Evolutionary conservation across 768 basidiomycete species (phyloP), one percentile per base, ranked within the genome.

Genomic region (Suillus spraguei): DNA sequence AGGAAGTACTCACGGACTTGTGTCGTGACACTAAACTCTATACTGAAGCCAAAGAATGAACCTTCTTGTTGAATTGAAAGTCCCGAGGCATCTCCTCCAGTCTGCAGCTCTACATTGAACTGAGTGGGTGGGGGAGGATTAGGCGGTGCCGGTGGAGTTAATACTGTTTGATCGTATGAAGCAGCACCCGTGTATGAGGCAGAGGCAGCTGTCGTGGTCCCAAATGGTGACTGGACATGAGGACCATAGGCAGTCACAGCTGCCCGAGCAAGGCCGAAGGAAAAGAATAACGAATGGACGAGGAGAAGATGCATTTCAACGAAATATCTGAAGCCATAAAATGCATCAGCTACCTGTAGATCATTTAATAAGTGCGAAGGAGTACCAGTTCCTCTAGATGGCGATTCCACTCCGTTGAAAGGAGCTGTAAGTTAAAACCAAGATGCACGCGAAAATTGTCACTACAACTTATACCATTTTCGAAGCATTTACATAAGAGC

Each of bases 21-120:
- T 62, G 83, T 84, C 8, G 86, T 81, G 9, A 92, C 86, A 46
- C 89, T 90, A 79, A 91, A 82, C 74, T 93, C 91, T 44, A 93
- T 82, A 4, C 87, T 90, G 70, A 92, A 91, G 4, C 89, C 90
- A 61, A 87, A 81, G 68, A 91, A 91, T 20, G 85, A 81, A 22
- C 86, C 87, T n/a, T 72, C 70, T 61, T 80, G 77, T 4, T 72
- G 71, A 56, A 82, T 81, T 1, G 80, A 80, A 42, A 86, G 66
- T 6, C 74, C 76, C 6, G 64, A 59, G 50, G 76, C 64, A 39
- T 39, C 7, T 13, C 39, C 66, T 50, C 64, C 69, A 1, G 60
- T 68, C 63, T 77, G 72, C 22, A 88, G 74, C 60, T 79, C 75
- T 1, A 89, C 65, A 14, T 72, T 72, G 66, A 86, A 87, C 36